Evolutionary conservation across 306 rosid species (phyloP), one percentile per base, ranked within the genome.

Genomic region (Dryas drummondii): DNA sequence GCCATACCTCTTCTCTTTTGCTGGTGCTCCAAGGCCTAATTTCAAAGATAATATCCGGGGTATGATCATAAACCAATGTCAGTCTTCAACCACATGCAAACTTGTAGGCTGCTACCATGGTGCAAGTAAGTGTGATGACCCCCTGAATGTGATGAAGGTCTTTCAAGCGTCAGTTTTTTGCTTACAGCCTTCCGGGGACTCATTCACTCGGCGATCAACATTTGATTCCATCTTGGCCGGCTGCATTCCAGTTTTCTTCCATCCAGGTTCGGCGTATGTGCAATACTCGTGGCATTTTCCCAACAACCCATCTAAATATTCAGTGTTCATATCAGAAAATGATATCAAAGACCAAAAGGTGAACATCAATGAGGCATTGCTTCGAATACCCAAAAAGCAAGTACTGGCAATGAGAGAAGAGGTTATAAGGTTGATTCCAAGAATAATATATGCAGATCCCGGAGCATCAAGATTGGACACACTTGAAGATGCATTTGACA

Each of bases 201-300:
- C 92, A 9, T 88, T 10, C 77, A 88, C 90, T 0, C 84, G 88
- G 17, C 70, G 85, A 69, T 83, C 92, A 61, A 85, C 80, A 1
- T 88, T 88, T 51, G 92, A 86, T 58, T 83, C 94, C 12, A 89
- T 87, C 67, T 51, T 87, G 47, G 88, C 86, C 0, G 91, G 90
- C 15, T 89, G 91, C 41, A 80, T 89, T 78, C 90, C 91, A 0
- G 90, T 87, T 42, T 89, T 89, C 77, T 89, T 89, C 70, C 77
- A 80, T 71, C 77, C 82, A 32, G n/a, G 44, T 12, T 89, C 93
- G 19, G 88, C 93, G 45, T 89, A 87, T 64, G 45, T 45, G 3
- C 91, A 89, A 61, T 89, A 89, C 68, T 27, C 82, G 41, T 87
- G 94, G 94, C 87, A 82, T 76, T 85, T 89, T 3, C 89, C 89